Evolutionary conservation across 768 basidiomycete genomes (phyloP).

Genomic region (Phaeotremella skinneri): DNA sequence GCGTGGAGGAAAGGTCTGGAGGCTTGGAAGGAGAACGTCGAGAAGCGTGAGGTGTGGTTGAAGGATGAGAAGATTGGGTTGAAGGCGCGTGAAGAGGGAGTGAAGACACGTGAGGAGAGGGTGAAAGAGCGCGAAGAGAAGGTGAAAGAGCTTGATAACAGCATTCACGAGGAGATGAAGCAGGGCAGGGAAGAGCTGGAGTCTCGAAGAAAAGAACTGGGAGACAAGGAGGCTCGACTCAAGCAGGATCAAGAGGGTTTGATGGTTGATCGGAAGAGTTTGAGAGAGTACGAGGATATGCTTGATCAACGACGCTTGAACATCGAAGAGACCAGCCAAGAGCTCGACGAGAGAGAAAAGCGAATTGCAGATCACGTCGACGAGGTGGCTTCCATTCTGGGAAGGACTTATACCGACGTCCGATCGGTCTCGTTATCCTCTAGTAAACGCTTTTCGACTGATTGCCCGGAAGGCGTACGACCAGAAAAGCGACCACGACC

Average conservation of each 20-base stretch:
- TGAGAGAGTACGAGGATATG: too few species aligned
- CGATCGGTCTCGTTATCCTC: too few species aligned
- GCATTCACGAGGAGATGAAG: neutral
- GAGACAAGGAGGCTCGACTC: neutral
- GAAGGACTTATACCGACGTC: too few species aligned
- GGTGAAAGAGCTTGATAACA: neutral
- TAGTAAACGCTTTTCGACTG: too few species aligned
- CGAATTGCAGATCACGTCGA: too few species aligned
- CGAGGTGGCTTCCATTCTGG: too few species aligned
- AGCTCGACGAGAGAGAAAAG: too few species aligned
- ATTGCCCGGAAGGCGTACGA: too few species aligned
- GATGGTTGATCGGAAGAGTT: too few species aligned
- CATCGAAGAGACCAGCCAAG: too few species aligned
- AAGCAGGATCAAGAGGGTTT: neutral
- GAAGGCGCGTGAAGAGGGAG: neutral
- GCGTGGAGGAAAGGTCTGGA: neutral
- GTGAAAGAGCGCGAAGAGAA: neutral
- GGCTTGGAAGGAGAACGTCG: neutral
- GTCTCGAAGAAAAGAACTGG: neutral
- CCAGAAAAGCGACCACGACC: too few species aligned
- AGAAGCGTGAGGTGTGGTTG: neutral
- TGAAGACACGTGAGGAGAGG: neutral
- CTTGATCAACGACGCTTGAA: too few species aligned
- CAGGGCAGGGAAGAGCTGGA: neutral
- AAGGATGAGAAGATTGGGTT: neutral